Conservation (phyloP, 495 filamentous ascomycete species). For the Podospora fimiseda region DNA sequence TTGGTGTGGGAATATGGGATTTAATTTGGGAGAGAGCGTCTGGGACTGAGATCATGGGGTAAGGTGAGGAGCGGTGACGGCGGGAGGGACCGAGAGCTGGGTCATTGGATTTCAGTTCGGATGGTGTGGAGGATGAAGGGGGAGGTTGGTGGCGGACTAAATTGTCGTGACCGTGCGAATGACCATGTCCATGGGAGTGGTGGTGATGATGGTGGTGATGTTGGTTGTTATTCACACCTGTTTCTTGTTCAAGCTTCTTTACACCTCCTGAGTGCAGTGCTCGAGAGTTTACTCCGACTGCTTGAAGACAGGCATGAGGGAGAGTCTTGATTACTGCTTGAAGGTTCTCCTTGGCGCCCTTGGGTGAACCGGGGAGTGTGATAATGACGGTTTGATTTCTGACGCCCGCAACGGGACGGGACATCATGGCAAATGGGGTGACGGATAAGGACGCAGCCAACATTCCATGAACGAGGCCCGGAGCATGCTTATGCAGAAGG, state of each 20-base stretch:
- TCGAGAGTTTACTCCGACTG: conserved; percentile 76
- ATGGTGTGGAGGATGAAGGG: conserved; percentile 26
- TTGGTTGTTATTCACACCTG: conserved; percentile 44
- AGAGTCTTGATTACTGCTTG: conserved; percentile 80
- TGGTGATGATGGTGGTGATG: conserved; percentile 46
- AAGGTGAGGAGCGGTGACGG: conserved; percentile 78
- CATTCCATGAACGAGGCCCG: conserved; percentile 93
- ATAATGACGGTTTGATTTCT: conserved; percentile 78
- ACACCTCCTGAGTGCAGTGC: conserved; percentile 73
- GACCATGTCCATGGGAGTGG: conserved; percentile 48
- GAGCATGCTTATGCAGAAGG: conserved; percentile 79
- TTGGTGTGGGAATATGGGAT: conserved; percentile 57
- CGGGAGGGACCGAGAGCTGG: conserved; percentile 69
- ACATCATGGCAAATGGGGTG: conserved; percentile 98
- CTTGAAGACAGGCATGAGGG: conserved; percentile 89
- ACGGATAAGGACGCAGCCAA: conserved; percentile 73
- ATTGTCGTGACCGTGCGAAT: conserved; percentile 57
- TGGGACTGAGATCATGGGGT: conserved; percentile 81
- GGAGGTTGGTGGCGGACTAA: conserved; percentile 67
- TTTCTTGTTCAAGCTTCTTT: conserved; percentile 76
- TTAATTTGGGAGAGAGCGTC: conserved; percentile 70
- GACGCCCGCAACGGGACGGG: conserved; percentile 85
- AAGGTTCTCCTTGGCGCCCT: conserved; percentile 96
- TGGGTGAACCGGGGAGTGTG: conserved; percentile 90
- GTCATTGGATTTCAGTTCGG: conserved; percentile 66